Evolutionary conservation across 1,139 yeast genomes (phyloP), one percentile per base, ranked within the genome.

Genomic region (Candida dubliniensis): DNA sequence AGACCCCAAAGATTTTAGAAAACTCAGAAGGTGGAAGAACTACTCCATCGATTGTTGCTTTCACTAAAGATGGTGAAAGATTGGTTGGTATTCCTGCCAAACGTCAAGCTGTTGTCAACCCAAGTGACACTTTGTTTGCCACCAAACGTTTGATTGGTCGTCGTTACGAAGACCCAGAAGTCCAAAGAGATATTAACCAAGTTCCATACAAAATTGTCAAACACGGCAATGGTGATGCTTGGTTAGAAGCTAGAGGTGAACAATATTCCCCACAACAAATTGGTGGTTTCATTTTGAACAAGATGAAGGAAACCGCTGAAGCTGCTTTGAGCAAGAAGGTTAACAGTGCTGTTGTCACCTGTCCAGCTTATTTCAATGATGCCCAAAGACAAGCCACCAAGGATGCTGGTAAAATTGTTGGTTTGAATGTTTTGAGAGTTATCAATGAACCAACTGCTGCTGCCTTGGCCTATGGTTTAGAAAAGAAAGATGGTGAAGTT

Each of bases 381-480:
- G 89, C 97, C 53, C 98, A 91, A 76, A 87, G 97, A 78, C 97
- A 91, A 76, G 97, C 98, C 54, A 91, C 97, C 67, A 91, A 91
- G 78, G 96, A 89, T 69, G 97, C 98, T 48, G 98, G 98, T 78
- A 93, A 90, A 71, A 90, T 91, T 73, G 96, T 90, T 55, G 98
- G 98, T 51, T 77, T 91, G 63, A 90, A 90, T 74, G 96, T 93
- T 55, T 79, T 93, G 68, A 87, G 98, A 79, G 97, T 91, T 58
- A 96, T 91, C 56, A 93, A 91, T 78, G 99, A 91, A 77, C 98
- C 98, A 64, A 91, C 99, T 56, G 98, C 99, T 52, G 99, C 98
- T 57, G 98, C 98, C 47, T 77, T 91, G 60, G 99, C 99, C 50
- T 93, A 91, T 69, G 98, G 98, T 73, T 79, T 91, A 58, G 98